Conservation (phyloP, 2,329 filamentous ascomycete species). For the Ambrosiella cleistominuta region DNA sequence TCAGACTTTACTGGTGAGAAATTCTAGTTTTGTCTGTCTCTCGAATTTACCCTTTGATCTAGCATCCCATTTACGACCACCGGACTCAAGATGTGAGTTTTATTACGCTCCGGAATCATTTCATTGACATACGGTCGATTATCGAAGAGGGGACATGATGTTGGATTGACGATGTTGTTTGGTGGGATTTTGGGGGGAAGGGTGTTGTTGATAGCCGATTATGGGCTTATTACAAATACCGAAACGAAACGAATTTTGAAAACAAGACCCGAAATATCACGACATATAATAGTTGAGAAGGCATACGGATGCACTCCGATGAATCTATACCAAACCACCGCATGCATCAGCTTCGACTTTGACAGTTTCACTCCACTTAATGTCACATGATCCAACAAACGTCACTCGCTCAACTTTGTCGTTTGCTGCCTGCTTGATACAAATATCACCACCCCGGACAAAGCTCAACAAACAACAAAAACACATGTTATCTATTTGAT, state of each 20-base stretch:
- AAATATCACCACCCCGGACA: too few relatives aligned
- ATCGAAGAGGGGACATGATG: background rate
- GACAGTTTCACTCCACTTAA: too few relatives aligned
- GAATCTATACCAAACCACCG: too few relatives aligned
- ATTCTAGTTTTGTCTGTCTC: conserved; percentile 13
- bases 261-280: too few relatives aligned
- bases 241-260: background rate
- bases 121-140: background rate
- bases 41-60: conserved; percentile 13
- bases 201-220: background rate
- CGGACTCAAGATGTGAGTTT: conserved; percentile 30
- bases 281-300: too few relatives aligned
- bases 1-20: conserved; percentile 13
- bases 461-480: too few relatives aligned
- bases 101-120: background rate
- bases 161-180: background rate
- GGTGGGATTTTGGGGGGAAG: background rate
- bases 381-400: too few relatives aligned
- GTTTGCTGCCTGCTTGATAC: too few relatives aligned
- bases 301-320: too few relatives aligned
- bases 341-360: too few relatives aligned
- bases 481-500: too few relatives aligned
- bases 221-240: background rate
- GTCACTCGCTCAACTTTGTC: too few relatives aligned
- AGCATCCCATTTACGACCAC: conserved; percentile 22